Evolutionary conservation across 148 eudicot species (phyloP).

Genomic region (Fagopyrum tataricum): DNA sequence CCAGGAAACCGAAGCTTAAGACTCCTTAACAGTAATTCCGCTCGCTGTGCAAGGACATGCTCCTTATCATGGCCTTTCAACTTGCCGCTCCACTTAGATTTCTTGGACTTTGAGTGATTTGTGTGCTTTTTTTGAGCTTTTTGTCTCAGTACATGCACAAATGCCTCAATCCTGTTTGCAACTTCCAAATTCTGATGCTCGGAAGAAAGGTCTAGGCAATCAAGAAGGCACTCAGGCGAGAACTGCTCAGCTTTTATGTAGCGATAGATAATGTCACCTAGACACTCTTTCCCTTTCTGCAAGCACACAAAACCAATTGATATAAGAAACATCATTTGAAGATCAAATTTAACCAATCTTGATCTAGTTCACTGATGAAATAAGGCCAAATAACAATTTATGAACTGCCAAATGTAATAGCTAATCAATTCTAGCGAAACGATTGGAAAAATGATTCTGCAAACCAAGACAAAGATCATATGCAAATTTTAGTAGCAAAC

Average conservation of each 20-base stretch:
- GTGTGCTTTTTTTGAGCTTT: slow-evolving; percentile 24
- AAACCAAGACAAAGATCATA: not conserved
- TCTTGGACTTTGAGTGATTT: slow-evolving; percentile 16
- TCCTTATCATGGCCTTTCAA: slow-evolving; percentile 27
- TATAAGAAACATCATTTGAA: not conserved
- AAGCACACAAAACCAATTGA: not conserved
- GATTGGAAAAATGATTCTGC: not conserved
- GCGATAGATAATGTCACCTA: slow-evolving; percentile 35
- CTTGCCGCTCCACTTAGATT: slow-evolving; percentile 29
- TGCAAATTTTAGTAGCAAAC: not conserved
- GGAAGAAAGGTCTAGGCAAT: slow-evolving; percentile 37
- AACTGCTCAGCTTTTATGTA: slow-evolving; percentile 32
- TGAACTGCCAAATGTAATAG: not conserved
- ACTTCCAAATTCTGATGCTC: slow-evolving; percentile 37
- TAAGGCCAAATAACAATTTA: not conserved
- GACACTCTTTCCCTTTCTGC: slow-evolving; percentile 40
- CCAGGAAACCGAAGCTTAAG: slow-evolving; percentile 35
- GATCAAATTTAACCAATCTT: not conserved
- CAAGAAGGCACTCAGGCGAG: slow-evolving; percentile 37
- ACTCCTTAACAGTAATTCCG: slow-evolving; percentile 33
- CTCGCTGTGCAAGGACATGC: slow-evolving; percentile 30
- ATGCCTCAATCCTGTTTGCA: slow-evolving; percentile 38
- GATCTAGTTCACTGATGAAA: not conserved
- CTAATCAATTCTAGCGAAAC: not conserved
- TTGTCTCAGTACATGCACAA: slow-evolving; percentile 31